A percentile compares a stretch with the other conserved stretches of the same genome.
These are phyloP conservation scores for Dicorynia guianensis DNA, from an alignment of 306 rosid genomes.

Conservation along the genomic window DNA sequence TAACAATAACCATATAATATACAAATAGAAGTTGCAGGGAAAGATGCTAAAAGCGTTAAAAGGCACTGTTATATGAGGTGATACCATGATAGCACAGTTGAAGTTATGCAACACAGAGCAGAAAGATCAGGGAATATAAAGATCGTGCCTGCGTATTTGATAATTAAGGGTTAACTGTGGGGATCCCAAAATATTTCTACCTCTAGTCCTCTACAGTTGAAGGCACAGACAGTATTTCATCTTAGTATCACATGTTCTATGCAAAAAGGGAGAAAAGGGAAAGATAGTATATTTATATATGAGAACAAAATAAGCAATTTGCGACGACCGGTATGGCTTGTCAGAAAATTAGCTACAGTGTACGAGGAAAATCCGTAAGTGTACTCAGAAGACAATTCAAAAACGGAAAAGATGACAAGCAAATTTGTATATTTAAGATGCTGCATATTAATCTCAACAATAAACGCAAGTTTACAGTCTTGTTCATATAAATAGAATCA, in stretches of 20 bases:
- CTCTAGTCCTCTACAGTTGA: slow-evolving; percentile 28
- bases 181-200: slow-evolving; percentile 9
- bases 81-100: not conserved
- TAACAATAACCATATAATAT: slow-evolving; percentile 14
- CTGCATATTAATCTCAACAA: slow-evolving; percentile 8
- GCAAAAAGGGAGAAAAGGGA: not conserved
- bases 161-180: not conserved
- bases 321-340: not conserved
- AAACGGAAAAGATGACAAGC: slow-evolving; percentile 13
- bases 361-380: slow-evolving; percentile 16
- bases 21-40: slow-evolving; percentile 13
- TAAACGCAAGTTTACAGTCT: not conserved
- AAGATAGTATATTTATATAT: not conserved
- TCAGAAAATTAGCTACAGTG: slow-evolving; percentile 30
- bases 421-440: slow-evolving; percentile 12
- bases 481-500: not conserved
- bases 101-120: slow-evolving; percentile 15
- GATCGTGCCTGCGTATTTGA: slow-evolving; percentile 4
- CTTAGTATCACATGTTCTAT: not conserved
- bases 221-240: slow-evolving; percentile 19
- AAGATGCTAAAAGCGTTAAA: slow-evolving; percentile 27
- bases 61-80: slow-evolving; percentile 16
- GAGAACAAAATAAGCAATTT: not conserved
- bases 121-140: slow-evolving; percentile 33
- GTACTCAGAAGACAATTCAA: slow-evolving; percentile 14